Conservation (phyloP, 2,329 filamentous ascomycete genomes). For the Nothophoma quercina region DNA sequence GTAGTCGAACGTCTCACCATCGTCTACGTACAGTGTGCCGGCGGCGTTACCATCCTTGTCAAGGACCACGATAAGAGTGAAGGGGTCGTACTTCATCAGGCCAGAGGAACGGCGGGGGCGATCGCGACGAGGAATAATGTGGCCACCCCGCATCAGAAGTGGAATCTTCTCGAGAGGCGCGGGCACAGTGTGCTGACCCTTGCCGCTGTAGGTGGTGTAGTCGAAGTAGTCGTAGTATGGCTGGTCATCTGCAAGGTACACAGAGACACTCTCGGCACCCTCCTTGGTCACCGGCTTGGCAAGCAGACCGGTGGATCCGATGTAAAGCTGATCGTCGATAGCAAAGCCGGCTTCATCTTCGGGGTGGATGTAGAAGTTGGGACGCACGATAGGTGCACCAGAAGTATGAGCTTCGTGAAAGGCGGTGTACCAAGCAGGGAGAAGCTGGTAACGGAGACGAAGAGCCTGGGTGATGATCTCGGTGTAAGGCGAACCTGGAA, state of each 20-base stretch:
- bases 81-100: slow-evolving; percentile 93
- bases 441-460: slow-evolving; percentile 84
- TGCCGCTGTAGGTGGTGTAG: slow-evolving; percentile 76
- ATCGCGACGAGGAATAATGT: slow-evolving; percentile 90
- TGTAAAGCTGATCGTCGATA: slow-evolving; percentile 91
- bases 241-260: slow-evolving; percentile 89
- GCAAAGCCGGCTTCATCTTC: slow-evolving; percentile 84
- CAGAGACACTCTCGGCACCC: slow-evolving; percentile 73
- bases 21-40: slow-evolving; percentile 88
- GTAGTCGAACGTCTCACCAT: slow-evolving; percentile 92
- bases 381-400: slow-evolving; percentile 86
- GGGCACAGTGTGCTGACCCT: slow-evolving; percentile 74
- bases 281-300: slow-evolving; percentile 88
- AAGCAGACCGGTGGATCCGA: slow-evolving; percentile 88
- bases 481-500: slow-evolving; percentile 83
- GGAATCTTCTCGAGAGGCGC: slow-evolving; percentile 88
- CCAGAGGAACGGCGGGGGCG: slow-evolving; percentile 83
- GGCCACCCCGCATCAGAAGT: slow-evolving; percentile 88
- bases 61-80: slow-evolving; percentile 84
- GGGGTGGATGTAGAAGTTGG: slow-evolving; percentile 93
- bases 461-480: slow-evolving; percentile 87
- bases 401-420: slow-evolving; percentile 88
- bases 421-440: slow-evolving; percentile 96
- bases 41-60: slow-evolving; percentile 73
- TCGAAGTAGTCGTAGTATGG: slow-evolving; percentile 97